These are phyloP conservation scores for Plectosphaerella cucumerina DNA, from an alignment of 2,329 filamentous ascomycete species.

Conservation along the genomic window DNA sequence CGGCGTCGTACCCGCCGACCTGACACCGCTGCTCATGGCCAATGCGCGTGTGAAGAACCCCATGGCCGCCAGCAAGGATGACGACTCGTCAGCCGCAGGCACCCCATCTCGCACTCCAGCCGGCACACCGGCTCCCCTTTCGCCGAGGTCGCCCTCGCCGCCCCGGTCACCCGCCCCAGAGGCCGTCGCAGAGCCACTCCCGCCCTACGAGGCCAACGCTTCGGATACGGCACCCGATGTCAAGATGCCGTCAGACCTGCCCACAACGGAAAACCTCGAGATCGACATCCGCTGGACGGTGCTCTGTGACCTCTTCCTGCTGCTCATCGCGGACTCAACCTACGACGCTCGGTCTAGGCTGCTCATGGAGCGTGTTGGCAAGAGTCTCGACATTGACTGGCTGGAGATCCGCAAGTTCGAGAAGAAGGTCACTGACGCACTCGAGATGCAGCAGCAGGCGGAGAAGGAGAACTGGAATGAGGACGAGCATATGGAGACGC, in stretches of 20 bases:
- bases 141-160: neutral
- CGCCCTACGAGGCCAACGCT: slow-evolving; percentile 59
- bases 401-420: slow-evolving; percentile 95
- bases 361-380: slow-evolving; percentile 77
- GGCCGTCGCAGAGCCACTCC: slow-evolving; percentile 44
- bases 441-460: slow-evolving; percentile 95
- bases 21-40: slow-evolving; percentile 82
- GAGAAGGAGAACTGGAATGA: slow-evolving; percentile 98
- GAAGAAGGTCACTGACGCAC: slow-evolving; percentile 90
- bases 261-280: slow-evolving; percentile 78
- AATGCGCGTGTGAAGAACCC: slow-evolving; percentile 94
- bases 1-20: slow-evolving; percentile 77
- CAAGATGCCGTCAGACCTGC: slow-evolving; percentile 76
- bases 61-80: slow-evolving; percentile 52
- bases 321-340: slow-evolving; percentile 91
- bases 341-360: slow-evolving; percentile 88
- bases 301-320: slow-evolving; percentile 89
- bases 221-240: slow-evolving; percentile 74
- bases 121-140: neutral
- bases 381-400: slow-evolving; percentile 78
- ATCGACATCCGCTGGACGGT: slow-evolving; percentile 97
- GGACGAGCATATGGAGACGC: slow-evolving; percentile 83
- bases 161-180: slow-evolving; percentile 33
- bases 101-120: slow-evolving; percentile 7
- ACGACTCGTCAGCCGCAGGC: neutral